Evolutionary conservation across 2,329 filamentous ascomycete genomes (phyloP), one percentile per base, ranked within the genome.

Genomic region (Diaporthe sp.): DNA sequence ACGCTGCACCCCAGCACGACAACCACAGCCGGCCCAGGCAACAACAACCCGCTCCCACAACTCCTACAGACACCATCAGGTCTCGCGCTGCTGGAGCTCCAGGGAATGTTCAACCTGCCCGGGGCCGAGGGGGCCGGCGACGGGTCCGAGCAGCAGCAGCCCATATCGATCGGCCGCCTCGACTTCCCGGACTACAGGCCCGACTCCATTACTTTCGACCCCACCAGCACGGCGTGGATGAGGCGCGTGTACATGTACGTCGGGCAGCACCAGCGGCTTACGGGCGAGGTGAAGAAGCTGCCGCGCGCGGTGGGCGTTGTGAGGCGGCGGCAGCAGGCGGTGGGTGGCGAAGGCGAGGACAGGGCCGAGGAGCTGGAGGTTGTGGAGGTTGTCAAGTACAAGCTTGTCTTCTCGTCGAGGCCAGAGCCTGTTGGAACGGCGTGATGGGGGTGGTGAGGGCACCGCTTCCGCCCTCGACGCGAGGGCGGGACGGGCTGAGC

Each of bases 1-100:
- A 80, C 81, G 42, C 82, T 90, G 22, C 82, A 89, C 75, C 86
- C 39, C n/a, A 59, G 50, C 42, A 65, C 65, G 17, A 25, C 70
- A 19, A 72, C 73, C 27, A 50, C 76, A n/a, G 37, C 78, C 8
- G 55, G 76, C n/a, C 70, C 79, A 2, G 53, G 73, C 39, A 22
- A 19, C 5, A 13, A 51, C 47, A 88, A 83, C 73, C 92, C 94
- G 5, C 90, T 98, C 6, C 97, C 97, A 1, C 83, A 89, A n/a
- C 88, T 98, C 76, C 90, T 98, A 22, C 94, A 96, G 79, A 98
- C 96, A 0, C 97, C 97, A 0, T 92, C 94, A 0, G 97, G 97
- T 68, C 90, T 98, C 53, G 96, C 96, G 25, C 88, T 99, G 59
- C 87, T 99, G 73, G 97, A 98, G 85, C 90, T 99, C 19, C 97